These are phyloP conservation scores for Penicillium griseofulvum DNA, from an alignment of 2,329 filamentous ascomycete species.

Conservation along the genomic window DNA sequence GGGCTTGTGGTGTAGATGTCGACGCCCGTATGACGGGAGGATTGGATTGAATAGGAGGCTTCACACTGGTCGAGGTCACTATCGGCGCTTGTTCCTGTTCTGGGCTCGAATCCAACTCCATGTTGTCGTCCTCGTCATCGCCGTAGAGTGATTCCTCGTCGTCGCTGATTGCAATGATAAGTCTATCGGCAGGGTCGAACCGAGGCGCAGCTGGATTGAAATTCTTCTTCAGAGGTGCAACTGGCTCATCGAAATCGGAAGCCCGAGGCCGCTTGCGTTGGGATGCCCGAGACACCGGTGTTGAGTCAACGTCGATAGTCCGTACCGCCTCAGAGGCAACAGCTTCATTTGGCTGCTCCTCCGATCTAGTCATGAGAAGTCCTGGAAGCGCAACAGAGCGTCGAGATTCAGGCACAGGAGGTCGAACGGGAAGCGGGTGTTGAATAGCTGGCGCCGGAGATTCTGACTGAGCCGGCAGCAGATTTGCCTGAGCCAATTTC, in stretches of 20 bases:
- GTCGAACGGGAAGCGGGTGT: constrained; percentile 40
- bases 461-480: background rate
- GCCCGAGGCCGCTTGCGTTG: constrained; percentile 63
- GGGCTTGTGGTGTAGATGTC: constrained; percentile 37
- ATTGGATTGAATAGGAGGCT: constrained; percentile 41
- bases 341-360: constrained; percentile 6
- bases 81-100: constrained; percentile 23
- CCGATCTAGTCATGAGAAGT: constrained; percentile 48
- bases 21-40: constrained; percentile 40
- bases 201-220: constrained; percentile 54
- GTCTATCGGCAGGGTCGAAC: constrained; percentile 53
- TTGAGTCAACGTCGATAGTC: constrained; percentile 17
- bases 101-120: constrained; percentile 32
- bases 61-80: constrained; percentile 46
- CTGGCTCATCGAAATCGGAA: constrained; percentile 65
- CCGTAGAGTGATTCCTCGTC: constrained; percentile 51
- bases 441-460: constrained; percentile 21
- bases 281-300: constrained; percentile 22
- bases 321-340: constrained; percentile 9
- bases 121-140: constrained; percentile 30
- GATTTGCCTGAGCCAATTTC: constrained; percentile 17
- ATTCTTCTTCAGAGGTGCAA: constrained; percentile 55
- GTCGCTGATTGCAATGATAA: constrained; percentile 85
- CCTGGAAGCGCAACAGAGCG: constrained; percentile 49
- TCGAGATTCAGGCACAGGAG: constrained; percentile 30